Evolutionary conservation across 2,329 filamentous ascomycete genomes (phyloP).

Genomic region (Trichoderma sp.): DNA sequence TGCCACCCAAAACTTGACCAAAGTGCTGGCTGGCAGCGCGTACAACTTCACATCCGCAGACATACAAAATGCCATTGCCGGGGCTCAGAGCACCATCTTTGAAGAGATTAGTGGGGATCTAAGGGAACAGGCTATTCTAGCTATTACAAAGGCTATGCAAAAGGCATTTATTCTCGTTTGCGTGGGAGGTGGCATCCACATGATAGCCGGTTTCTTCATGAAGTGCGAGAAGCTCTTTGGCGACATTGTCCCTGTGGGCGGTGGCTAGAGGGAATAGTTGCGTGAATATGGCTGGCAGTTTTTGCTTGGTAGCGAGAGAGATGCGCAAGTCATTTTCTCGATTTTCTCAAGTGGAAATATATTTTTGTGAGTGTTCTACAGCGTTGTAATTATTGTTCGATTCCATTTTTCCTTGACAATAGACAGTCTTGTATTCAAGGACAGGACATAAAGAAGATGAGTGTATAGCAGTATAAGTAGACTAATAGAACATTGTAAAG

Average conservation of each 20-base stretch:
- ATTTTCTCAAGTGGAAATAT: too few species aligned
- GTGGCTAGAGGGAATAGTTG: background rate
- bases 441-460: background rate
- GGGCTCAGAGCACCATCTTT: conserved; percentile 12
- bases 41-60: conserved; percentile 26
- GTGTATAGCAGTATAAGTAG: background rate
- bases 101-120: conserved; percentile 7
- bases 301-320: background rate
- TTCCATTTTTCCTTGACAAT: too few species aligned
- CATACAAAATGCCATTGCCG: conserved; percentile 18
- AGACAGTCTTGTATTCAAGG: too few species aligned
- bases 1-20: background rate
- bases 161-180: conserved; percentile 8
- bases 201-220: background rate
- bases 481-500: background rate
- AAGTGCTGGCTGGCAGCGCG: conserved; percentile 29
- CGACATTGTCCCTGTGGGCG: conserved; percentile 12
- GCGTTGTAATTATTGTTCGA: too few species aligned
- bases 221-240: conserved; percentile 21
- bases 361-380: too few species aligned
- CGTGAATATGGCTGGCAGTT: background rate
- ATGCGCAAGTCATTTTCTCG: background rate
- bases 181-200: conserved; percentile 13
- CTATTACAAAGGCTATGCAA: conserved; percentile 19
- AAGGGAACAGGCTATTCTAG: background rate